Evolutionary conservation across 1,284 basidiomycete species (phyloP), one percentile per base, ranked within the genome.

Genomic region (Somion occarium): DNA sequence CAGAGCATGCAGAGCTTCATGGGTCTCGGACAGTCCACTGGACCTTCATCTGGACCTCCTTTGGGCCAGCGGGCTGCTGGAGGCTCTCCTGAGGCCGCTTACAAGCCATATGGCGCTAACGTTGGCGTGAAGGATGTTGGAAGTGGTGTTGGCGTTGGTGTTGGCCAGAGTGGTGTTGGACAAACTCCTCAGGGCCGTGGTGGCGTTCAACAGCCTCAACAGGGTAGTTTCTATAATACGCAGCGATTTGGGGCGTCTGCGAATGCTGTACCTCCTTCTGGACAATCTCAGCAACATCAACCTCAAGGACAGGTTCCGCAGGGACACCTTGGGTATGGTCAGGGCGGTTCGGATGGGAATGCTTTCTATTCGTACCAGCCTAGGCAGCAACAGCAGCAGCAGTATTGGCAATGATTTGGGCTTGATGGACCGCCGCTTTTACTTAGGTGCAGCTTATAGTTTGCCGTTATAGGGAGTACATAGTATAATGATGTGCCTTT

Each of bases 1-100:
- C 80, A 82, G 55, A 74, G 75, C 13, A 82, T 83, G 66, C 83
- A 87, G 64, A 79, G 80, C 38, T 86, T 86, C 64, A 85, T 86
- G 77, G 78, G 80, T 15, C 75, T 85, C 11, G 75, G 78, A 20
- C 81, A 83, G 58, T 71, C 73, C 15, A 72, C 64, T 7, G 67
- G 66, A 12, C 61, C 72, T 0, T 67, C 74, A 0, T 73, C 76
- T 3, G 75, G 73, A 20, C 73, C 75, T 12, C 73, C 70, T 24
- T 66, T 76, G 27, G 69, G 71, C 49, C 70, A 82, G 64, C 64
- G 77, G 27, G 61, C 72, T 22, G 72, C 72, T 18, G 75, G 71
- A 42, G 71, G 72, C 5, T 88, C 85, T 5, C 86, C 87, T 1
- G 86, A 89, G 65, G 71, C 81, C 11, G 70, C 83, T 11, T 89